These are phyloP conservation scores for Diaporthe ampelina DNA, from an alignment of 2,329 filamentous ascomycete genomes.

Conservation along the genomic window DNA sequence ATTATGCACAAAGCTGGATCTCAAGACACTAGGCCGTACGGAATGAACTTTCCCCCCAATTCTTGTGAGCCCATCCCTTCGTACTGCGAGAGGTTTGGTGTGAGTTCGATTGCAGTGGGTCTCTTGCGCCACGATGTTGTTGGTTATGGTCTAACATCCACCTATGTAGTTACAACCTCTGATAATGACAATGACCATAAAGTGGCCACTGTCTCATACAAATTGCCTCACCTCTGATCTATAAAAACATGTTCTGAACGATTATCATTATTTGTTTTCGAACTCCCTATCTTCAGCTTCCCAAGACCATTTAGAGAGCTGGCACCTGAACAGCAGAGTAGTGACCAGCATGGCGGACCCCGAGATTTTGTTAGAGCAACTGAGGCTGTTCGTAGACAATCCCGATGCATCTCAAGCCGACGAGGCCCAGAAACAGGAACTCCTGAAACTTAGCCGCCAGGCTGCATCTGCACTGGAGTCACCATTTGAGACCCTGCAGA, in stretches of 20 bases:
- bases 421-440: slow-evolving; percentile 12
- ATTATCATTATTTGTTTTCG: not conserved
- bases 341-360: not conserved
- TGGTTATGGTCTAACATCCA: not conserved
- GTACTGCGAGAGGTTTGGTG: slow-evolving; percentile 2
- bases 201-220: not conserved
- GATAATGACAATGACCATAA: not conserved
- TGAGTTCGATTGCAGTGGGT: not conserved
- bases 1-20: not conserved
- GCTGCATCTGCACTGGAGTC: slow-evolving; percentile 14
- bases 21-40: not conserved
- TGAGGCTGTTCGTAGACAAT: not conserved
- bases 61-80: not conserved
- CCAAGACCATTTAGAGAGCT: too few relatives aligned
- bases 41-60: not conserved
- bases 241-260: not conserved
- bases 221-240: not conserved
- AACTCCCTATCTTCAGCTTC: not conserved
- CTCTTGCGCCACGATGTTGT: not conserved
- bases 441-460: slow-evolving; percentile 14
- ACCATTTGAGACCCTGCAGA: slow-evolving; percentile 15
- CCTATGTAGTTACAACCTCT: too few relatives aligned
- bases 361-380: not conserved
- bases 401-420: not conserved
- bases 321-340: not conserved